Base-by-base conservation (phyloP, 257 asterid genomes). In the Thymus mandschuricus region DNA sequence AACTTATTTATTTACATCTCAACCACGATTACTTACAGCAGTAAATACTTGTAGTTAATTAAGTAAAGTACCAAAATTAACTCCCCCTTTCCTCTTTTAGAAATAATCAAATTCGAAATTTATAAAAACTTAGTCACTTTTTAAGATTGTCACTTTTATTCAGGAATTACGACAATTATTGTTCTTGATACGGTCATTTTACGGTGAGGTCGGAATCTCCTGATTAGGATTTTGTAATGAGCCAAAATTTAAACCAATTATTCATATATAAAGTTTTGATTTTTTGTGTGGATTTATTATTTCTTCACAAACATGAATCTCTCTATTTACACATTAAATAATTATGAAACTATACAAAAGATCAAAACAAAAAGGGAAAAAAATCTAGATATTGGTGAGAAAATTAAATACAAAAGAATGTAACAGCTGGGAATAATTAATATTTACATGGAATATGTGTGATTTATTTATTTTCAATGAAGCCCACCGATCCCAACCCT, bases 371-470 rank as follows among this genome's bases (percentile, higher is more conserved):
- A 21, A 5, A 46, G 30, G 46, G 6, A 21, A 5, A 46, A 12
- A 65, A 6, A 46, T 65, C 44, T 65, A 10, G 70, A 65, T 12
- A 29, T 56, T 43, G 51, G 28, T 61, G 55, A 49, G 46, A 69
- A 60, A 51, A 11, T 60, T 43, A 45, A 31, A 34, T 6, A 57
- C 12, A 5, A 30, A 6, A 61, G 66, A 65, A 75, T 59, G 64
- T 21, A 64, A 80, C 79, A 69, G 78, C 54, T 68, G 79, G 62
- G 64, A 50, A 60, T 41, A 69, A 76, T 76, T 64, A 80, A 80
- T 80, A 73, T 73, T 76, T 73, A 62, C 85, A 80, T 80, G 69
- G 41, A 10, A 69, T 58, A 70, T 6, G 74, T 76, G 81, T 80
- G 81, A 80, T 59, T 76, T 68, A 80, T 59, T 76, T 68, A 57